A percentile compares a stretch with the other conserved stretches of the same genome.
phyloP scores from a whole-genome alignment of 2,329 filamentous ascomycete genomes.

The Colletotrichum eleusines region DNA sequence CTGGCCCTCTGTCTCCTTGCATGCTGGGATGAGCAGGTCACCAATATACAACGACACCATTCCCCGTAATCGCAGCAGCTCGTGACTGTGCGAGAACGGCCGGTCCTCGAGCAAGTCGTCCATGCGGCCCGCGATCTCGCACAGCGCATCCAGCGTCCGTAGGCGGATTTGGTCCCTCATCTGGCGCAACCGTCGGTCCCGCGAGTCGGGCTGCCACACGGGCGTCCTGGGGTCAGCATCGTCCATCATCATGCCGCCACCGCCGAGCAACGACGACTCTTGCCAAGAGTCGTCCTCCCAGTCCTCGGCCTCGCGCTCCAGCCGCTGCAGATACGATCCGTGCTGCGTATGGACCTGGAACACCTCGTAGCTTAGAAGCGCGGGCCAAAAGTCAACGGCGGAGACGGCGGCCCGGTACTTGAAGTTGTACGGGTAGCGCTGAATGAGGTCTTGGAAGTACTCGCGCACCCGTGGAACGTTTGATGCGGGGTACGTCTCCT shows the following conservation, averaged over 20 bases:
- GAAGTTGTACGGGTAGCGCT: constrained; percentile 79
- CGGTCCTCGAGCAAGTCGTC: constrained; percentile 76
- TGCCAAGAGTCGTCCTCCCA: constrained; percentile 45
- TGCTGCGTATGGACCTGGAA: constrained; percentile 77
- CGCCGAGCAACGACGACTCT: constrained; percentile 32
- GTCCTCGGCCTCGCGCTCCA: constrained; percentile 51
- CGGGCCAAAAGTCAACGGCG: constrained; percentile 83
- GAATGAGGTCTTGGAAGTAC: constrained; percentile 84
- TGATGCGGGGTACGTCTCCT: constrained; percentile 48
- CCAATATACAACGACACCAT: constrained; percentile 82
- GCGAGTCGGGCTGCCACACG: constrained; percentile 38
- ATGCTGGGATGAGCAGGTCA: constrained; percentile 69
- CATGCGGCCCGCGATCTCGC: constrained; percentile 75
- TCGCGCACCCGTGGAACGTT: constrained; percentile 60
- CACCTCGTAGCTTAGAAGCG: constrained; percentile 84
- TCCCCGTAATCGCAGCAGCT: constrained; percentile 77
- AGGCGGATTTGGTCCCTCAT: constrained; percentile 57
- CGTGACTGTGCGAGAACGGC: constrained; percentile 76
- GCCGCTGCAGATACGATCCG: constrained; percentile 55
- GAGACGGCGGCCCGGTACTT: constrained; percentile 69
- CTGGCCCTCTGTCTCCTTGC: constrained; percentile 48
- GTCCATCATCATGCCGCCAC: constrained; percentile 41
- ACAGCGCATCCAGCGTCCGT: constrained; percentile 69
- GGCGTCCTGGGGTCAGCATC: constrained; percentile 45
- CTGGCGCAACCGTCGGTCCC: constrained; percentile 45